phyloP scores from a whole-genome alignment of 345 rosid genomes.

The Durio zibethinus region DNA sequence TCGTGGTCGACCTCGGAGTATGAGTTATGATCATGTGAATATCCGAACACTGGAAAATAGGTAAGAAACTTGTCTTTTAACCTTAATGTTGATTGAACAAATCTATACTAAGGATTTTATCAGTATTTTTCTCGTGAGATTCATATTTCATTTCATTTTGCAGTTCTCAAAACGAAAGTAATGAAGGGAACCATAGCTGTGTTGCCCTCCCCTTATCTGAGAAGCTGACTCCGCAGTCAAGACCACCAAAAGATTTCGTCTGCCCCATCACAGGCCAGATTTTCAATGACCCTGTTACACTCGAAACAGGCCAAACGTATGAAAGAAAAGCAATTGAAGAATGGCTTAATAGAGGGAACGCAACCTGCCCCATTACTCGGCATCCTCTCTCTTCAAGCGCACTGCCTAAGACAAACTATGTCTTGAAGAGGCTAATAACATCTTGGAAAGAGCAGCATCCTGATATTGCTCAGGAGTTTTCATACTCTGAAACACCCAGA shows the following conservation, averaged over 20 bases:
- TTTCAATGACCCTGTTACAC: conserved; percentile 61
- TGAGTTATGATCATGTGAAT: conserved; percentile 31
- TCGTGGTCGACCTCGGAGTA: conserved; percentile 19
- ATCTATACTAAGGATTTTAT: background rate
- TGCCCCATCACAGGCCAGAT: conserved; percentile 65
- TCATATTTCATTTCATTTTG: conserved; percentile 7
- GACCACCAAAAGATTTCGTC: conserved; percentile 68
- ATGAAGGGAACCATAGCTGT: conserved; percentile 47
- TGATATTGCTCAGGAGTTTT: conserved; percentile 58
- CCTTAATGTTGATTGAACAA: background rate
- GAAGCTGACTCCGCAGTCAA: conserved; percentile 35
- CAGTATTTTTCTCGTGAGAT: background rate
- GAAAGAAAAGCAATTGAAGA: conserved; percentile 74
- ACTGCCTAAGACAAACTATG: conserved; percentile 68
- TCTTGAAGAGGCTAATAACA: conserved; percentile 57
- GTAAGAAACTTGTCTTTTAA: conserved; percentile 13
- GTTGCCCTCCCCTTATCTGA: conserved; percentile 45
- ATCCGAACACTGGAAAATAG: conserved; percentile 31
- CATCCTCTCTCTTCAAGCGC: conserved; percentile 40
- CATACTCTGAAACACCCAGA: conserved; percentile 50
- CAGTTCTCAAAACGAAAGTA: conserved; percentile 34
- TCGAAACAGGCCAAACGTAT: conserved; percentile 73
- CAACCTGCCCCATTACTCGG: conserved; percentile 61
- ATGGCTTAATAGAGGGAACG: conserved; percentile 60
- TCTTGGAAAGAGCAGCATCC: conserved; percentile 69